Conservation (phyloP, 352 stramenopile genomes). For the Pythium apleroticum region DNA sequence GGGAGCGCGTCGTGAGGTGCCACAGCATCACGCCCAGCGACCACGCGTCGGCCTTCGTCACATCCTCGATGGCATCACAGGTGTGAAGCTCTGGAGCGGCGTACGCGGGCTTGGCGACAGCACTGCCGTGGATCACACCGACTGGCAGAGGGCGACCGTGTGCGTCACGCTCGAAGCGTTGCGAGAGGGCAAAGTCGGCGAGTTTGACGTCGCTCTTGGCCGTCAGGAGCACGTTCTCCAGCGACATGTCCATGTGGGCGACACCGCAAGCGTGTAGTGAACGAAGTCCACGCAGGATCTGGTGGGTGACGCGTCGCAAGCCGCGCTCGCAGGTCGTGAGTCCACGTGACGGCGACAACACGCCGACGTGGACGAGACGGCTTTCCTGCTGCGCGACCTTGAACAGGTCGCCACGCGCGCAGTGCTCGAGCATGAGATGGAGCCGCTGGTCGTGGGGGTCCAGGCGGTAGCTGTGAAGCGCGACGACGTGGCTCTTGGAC, state of each 20-base stretch:
- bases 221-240: conserved; percentile 94
- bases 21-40: conserved; percentile 72
- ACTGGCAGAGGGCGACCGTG: conserved; percentile 31
- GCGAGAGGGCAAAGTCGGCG: conserved; percentile 91
- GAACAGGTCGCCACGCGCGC: conserved; percentile 59
- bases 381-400: conserved; percentile 48
- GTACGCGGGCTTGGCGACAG: conserved; percentile 62
- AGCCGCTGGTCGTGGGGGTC: conserved; percentile 41
- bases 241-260: conserved; percentile 92
- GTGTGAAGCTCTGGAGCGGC: conserved; percentile 58
- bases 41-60: conserved; percentile 66
- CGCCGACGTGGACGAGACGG: conserved; percentile 41
- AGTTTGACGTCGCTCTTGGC: conserved; percentile 74
- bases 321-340: conserved; percentile 44
- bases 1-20: conserved; percentile 61
- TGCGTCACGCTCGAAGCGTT: conserved; percentile 29
- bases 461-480: conserved; percentile 45
- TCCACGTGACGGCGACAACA: conserved; percentile 24
- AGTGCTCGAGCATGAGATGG: conserved; percentile 70
- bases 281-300: conserved; percentile 85
- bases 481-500: conserved; percentile 41
- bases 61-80: conserved; percentile 33
- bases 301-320: conserved; percentile 43
- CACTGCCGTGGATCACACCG: not conserved
- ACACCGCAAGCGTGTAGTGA: conserved; percentile 86